Evolutionary conservation across 768 basidiomycete genomes (phyloP).

Genomic region (Serendipita vermifera): DNA sequence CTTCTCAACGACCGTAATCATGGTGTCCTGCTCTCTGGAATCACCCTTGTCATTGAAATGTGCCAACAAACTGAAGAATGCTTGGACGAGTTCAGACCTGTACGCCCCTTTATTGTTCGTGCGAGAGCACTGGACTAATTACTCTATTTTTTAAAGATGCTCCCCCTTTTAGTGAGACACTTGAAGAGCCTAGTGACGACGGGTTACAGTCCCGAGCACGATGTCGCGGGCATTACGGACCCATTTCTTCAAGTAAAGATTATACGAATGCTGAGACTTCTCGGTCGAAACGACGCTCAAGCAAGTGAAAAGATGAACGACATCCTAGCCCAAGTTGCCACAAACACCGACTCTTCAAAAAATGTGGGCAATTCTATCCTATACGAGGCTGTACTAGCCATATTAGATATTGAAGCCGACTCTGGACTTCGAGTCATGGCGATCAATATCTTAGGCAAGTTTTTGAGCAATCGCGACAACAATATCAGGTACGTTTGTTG

Average conservation of each 20-base stretch:
- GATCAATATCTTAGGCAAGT: slow-evolving; percentile 97
- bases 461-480: slow-evolving; percentile 93
- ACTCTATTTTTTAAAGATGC: slow-evolving; percentile 41
- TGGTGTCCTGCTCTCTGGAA: slow-evolving; percentile 86
- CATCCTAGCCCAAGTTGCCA: slow-evolving; percentile 97
- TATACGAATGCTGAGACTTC: slow-evolving; percentile 72
- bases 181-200: slow-evolving; percentile 91
- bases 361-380: slow-evolving; percentile 97
- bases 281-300: slow-evolving; percentile 71
- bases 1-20: slow-evolving; percentile 93
- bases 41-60: slow-evolving; percentile 93
- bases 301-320: slow-evolving; percentile 98
- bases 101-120: slow-evolving; percentile 27
- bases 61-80: slow-evolving; percentile 61
- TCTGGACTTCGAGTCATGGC: slow-evolving; percentile 95
- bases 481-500: slow-evolving; percentile 73
- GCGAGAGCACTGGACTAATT: neutral
- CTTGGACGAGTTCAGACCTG: slow-evolving; percentile 81
- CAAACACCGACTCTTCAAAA: slow-evolving; percentile 94
- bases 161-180: slow-evolving; percentile 85
- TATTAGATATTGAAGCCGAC: slow-evolving; percentile 95
- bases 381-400: slow-evolving; percentile 93
- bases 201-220: slow-evolving; percentile 96
- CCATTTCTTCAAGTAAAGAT: slow-evolving; percentile 93
- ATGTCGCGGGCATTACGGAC: slow-evolving; percentile 98